phyloP scores from a whole-genome alignment of 2,329 filamentous ascomycete genomes.

The Byssothecium circinans region DNA sequence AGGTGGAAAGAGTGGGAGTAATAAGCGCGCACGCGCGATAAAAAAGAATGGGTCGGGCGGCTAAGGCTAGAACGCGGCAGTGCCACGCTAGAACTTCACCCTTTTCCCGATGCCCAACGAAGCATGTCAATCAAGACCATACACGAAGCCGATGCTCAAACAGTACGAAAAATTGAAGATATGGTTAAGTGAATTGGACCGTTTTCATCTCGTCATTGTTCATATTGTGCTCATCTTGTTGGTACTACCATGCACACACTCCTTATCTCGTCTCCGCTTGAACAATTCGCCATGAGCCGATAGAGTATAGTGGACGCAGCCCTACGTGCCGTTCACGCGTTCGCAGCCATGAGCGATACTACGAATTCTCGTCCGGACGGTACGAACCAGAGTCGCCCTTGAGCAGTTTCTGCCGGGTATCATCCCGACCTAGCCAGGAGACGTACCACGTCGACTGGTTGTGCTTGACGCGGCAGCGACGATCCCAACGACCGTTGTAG shows the following conservation, averaged over 20 bases:
- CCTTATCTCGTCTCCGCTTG: too few relatives aligned
- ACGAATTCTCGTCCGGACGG: not conserved
- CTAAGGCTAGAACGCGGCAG: not conserved
- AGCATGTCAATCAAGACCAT: too few relatives aligned
- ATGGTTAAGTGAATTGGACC: too few relatives aligned
- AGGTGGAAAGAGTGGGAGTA: not conserved
- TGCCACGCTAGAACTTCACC: not conserved
- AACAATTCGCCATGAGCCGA: too few relatives aligned
- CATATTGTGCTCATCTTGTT: not conserved
- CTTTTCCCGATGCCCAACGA: too few relatives aligned
- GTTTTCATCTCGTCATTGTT: too few relatives aligned
- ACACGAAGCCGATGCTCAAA: too few relatives aligned
- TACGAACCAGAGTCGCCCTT: not conserved
- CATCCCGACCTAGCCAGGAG: constrained; percentile 5
- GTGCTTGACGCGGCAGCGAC: constrained; percentile 4
- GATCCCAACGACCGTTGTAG: constrained; percentile 24
- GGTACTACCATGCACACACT: too few relatives aligned
- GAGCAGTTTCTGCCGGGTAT: constrained; percentile 5
- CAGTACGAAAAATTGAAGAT: too few relatives aligned
- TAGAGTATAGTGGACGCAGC: too few relatives aligned
- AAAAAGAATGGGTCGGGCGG: constrained; percentile 1
- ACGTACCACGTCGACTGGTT: constrained; percentile 7
- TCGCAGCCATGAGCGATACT: not conserved
- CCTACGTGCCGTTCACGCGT: too few relatives aligned
- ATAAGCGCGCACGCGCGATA: constrained; percentile 1